phyloP scores from a whole-genome alignment of 2,329 filamentous ascomycete species.

The Colletotrichum chlorophyti region DNA sequence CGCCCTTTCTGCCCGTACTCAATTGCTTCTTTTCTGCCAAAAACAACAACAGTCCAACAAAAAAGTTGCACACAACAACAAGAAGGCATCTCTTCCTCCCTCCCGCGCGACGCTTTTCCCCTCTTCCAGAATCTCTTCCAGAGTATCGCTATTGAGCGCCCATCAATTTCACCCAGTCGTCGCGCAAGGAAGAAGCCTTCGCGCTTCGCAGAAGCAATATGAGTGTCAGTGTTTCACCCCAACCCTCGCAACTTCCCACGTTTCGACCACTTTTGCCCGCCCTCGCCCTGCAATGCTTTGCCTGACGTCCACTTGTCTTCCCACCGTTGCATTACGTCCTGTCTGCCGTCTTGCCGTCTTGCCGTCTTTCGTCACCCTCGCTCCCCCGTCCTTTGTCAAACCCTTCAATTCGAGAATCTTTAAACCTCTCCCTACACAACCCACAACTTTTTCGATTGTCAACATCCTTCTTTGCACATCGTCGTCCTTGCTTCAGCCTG shows the following conservation, averaged over 20 bases:
- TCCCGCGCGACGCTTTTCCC: neutral
- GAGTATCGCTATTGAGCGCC: neutral
- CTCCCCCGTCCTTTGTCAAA: no score
- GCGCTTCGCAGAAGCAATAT: constrained; percentile 42
- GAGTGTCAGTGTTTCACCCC: constrained; percentile 55
- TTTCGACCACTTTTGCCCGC: constrained; percentile 29
- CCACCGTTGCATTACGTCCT: constrained; percentile 1
- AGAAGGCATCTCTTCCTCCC: constrained; percentile 10
- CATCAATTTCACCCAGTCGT: constrained; percentile 6
- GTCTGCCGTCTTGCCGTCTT: neutral
- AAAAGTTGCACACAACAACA: neutral
- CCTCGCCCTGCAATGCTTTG: constrained; percentile 15
- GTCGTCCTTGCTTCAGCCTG: constrained; percentile 22
- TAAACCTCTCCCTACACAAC: neutral
- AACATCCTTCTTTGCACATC: constrained; percentile 27
- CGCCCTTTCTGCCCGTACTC: constrained; percentile 27
- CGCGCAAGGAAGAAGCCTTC: constrained; percentile 31
- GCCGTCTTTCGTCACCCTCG: no score
- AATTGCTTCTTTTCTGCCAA: constrained; percentile 18
- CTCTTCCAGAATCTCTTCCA: neutral
- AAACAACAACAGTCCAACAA: constrained; percentile 3
- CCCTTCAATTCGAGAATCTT: constrained; percentile 26
- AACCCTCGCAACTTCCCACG: constrained; percentile 32
- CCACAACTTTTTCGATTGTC: constrained; percentile 2
- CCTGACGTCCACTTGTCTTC: constrained; percentile 3